Base-by-base conservation (phyloP, 305 asterid species). In the Rubia balearica region DNA sequence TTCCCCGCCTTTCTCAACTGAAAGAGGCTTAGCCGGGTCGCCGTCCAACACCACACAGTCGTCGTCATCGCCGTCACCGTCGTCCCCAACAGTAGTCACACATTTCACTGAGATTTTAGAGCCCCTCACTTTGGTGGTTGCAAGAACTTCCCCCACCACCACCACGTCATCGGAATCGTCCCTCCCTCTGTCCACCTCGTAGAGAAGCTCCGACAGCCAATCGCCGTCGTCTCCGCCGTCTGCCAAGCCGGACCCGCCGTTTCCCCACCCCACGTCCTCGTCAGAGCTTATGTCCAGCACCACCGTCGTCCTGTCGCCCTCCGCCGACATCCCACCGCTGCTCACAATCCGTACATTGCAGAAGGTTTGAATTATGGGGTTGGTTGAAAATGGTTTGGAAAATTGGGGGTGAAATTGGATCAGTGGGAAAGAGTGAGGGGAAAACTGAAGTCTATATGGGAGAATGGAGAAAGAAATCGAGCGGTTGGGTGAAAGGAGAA, bases 21-120 rank as follows among this genome's bases (percentile, higher is more conserved):
- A 75, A 59, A 82, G 40, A 19, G 77, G 79, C 78, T 83, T 84
- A 74, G 85, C 96, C 0, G 95, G 96, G 74, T 93, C 92, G 40
- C 84, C 87, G 10, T 90, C 98, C 83, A 93, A 78, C 71, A 93
- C 70, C 65, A 93, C 86, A 75, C 96, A 90, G 68, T 90, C 97
- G 71, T 88, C 97, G 46, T 92, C 97, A 10, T 56, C 83, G 33
- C 69, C 67, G 41, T 71, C 68, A 71, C 85, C 96, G 4, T 79
- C 80, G 10, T 51, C 79, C 30, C 48, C 48, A 17, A 42, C 63
- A 5, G 24, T 59, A 67, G 55, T 41, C 11, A 59, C 61, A 5
- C 62, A 55, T 19, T 71, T 78, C 51, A 68, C 72, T 5, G 12
- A 24, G 40, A 82, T 24, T 56, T 75, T 73, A 55, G 78, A 2